A percentile compares a stretch with the other conserved stretches of the same genome.
Conservation (phyloP, 192 early-diverging fungal genomes). For the Mortierella alpina region DNA sequence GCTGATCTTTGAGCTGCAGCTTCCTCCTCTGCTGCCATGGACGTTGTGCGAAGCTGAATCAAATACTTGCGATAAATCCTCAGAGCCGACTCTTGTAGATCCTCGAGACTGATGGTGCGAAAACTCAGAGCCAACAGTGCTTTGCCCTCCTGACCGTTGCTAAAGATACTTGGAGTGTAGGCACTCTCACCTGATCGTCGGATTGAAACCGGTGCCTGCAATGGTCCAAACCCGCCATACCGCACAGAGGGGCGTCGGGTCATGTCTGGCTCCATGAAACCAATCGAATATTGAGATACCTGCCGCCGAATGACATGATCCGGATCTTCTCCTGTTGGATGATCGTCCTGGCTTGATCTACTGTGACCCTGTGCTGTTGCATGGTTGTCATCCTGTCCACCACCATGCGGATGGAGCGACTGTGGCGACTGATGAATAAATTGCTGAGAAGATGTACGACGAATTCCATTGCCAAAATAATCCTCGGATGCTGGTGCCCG, state of each 20-base stretch:
- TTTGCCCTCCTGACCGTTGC: conserved; percentile 15
- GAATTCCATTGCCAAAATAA: conserved; percentile 21
- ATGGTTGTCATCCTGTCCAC: not conserved
- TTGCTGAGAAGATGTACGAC: conserved; percentile 2
- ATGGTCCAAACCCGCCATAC: conserved; percentile 18
- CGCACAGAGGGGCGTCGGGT: conserved; percentile 12
- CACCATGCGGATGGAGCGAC: not conserved
- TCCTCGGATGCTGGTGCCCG: conserved; percentile 18
- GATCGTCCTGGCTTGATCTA: too few relatives aligned
- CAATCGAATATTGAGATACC: not conserved
- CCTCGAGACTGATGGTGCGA: conserved; percentile 41
- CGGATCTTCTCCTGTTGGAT: too few relatives aligned
- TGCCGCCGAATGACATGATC: not conserved
- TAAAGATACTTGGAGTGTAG: conserved; percentile 39
- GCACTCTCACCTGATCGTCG: conserved; percentile 44
- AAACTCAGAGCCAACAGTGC: conserved; percentile 31
- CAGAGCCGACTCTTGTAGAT: conserved; percentile 46
- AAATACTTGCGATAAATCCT: conserved; percentile 49
- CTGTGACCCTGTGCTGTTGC: too few relatives aligned
- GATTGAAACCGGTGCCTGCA: conserved; percentile 25
- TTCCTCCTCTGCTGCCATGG: conserved; percentile 45
- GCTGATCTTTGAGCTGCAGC: not conserved
- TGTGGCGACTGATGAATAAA: not conserved
- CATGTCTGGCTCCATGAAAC: conserved; percentile 11
- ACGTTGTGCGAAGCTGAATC: conserved; percentile 38